phyloP scores from a whole-genome alignment of 495 filamentous ascomycete species.

The Penicillium lagena region DNA sequence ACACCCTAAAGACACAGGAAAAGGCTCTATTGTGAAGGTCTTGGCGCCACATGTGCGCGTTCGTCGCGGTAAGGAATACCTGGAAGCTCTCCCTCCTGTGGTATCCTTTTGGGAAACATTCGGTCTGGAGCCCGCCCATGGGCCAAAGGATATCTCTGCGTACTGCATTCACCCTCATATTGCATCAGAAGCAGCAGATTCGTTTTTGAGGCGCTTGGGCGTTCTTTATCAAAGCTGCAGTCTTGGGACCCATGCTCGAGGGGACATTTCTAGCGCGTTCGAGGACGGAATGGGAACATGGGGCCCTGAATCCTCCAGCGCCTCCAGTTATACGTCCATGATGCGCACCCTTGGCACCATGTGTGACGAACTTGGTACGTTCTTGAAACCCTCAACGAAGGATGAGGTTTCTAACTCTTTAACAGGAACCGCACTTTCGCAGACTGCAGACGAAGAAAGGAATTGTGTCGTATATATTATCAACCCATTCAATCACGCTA shows the following conservation, averaged over 20 bases:
- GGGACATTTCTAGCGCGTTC: slow-evolving; percentile 43
- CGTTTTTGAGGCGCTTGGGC: slow-evolving; percentile 66
- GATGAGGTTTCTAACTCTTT: slow-evolving; percentile 13
- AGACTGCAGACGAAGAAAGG: too few species aligned
- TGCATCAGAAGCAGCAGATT: slow-evolving; percentile 51
- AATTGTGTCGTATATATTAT: slow-evolving; percentile 85
- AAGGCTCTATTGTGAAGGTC: slow-evolving; percentile 25
- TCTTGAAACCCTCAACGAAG: not conserved
- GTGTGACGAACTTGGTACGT: slow-evolving; percentile 39
- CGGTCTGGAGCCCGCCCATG: slow-evolving; percentile 71
- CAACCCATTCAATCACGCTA: slow-evolving; percentile 61
- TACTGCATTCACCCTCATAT: slow-evolving; percentile 72
- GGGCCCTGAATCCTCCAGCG: slow-evolving; percentile 24
- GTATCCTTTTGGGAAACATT: slow-evolving; percentile 88
- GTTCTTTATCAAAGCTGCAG: slow-evolving; percentile 74
- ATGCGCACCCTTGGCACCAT: slow-evolving; percentile 32
- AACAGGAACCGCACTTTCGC: slow-evolving; percentile 30
- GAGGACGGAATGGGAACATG: slow-evolving; percentile 56
- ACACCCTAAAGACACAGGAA: slow-evolving; percentile 22
- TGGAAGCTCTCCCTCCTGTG: slow-evolving; percentile 75
- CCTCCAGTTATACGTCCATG: slow-evolving; percentile 22
- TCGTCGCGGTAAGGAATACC: slow-evolving; percentile 62
- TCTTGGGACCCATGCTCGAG: slow-evolving; percentile 63
- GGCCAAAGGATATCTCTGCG: slow-evolving; percentile 69
- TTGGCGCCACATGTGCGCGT: slow-evolving; percentile 68